Evolutionary conservation across 495 filamentous ascomycete genomes (phyloP).

Genomic region (Rusavskia elegans): DNA sequence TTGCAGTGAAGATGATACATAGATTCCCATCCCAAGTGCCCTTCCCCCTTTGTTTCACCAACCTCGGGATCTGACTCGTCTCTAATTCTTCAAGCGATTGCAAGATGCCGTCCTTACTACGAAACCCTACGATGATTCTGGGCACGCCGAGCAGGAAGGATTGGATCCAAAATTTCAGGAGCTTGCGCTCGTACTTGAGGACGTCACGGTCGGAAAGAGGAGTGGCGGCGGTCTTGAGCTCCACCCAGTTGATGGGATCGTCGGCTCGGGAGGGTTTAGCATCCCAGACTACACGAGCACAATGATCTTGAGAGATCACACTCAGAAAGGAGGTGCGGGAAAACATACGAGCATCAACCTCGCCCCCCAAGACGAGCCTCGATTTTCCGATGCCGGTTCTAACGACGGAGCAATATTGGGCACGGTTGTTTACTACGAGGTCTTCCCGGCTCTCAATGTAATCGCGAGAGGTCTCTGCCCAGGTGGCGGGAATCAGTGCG

Average conservation of each 20-base stretch:
- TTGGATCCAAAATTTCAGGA: constrained; percentile 92
- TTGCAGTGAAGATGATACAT: constrained; percentile 75
- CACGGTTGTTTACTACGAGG: constrained; percentile 64
- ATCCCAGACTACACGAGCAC: constrained; percentile 52
- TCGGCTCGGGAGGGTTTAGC: constrained; percentile 48
- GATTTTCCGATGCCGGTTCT: constrained; percentile 65
- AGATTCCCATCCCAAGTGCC: constrained; percentile 73
- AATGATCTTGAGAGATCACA: background rate
- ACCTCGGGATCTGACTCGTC: constrained; percentile 57
- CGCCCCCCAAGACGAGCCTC: constrained; percentile 68
- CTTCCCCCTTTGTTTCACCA: constrained; percentile 46
- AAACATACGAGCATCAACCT: constrained; percentile 72
- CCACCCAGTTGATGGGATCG: constrained; percentile 72
- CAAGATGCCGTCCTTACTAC: constrained; percentile 57
- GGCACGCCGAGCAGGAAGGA: constrained; percentile 83
- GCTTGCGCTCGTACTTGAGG: constrained; percentile 68
- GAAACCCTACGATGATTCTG: constrained; percentile 81
- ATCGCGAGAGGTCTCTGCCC: constrained; percentile 52
- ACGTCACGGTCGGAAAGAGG: constrained; percentile 46
- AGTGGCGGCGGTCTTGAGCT: constrained; percentile 79
- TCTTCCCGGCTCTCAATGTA: constrained; percentile 62
- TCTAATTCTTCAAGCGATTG: constrained; percentile 56
- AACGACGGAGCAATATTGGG: constrained; percentile 89
- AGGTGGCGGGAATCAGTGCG: constrained; percentile 52
- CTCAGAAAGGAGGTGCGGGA: background rate